phyloP scores from a whole-genome alignment of 2,329 filamentous ascomycete genomes.

The Xylaria sp. region DNA sequence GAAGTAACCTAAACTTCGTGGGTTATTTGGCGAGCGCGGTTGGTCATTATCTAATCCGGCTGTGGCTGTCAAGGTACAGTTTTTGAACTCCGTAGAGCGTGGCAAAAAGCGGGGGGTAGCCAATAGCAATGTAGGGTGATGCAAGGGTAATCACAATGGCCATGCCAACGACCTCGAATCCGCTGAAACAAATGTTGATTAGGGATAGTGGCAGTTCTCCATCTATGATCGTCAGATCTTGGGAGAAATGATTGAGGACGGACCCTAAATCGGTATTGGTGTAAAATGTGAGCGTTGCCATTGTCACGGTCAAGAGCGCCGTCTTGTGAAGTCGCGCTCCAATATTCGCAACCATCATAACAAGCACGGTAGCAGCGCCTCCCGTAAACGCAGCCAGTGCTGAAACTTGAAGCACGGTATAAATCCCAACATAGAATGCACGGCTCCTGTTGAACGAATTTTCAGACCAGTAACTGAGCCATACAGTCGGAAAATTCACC shows the following conservation, averaged over 20 bases:
- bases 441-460: constrained; percentile 30
- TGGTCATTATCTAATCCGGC: no score
- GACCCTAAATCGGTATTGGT: constrained; percentile 52
- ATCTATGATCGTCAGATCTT: constrained; percentile 57
- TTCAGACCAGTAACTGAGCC: constrained; percentile 25
- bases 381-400: background rate
- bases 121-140: background rate
- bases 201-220: constrained; percentile 49
- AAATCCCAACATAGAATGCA: constrained; percentile 42
- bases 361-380: background rate
- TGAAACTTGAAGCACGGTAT: constrained; percentile 34
- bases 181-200: background rate
- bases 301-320: background rate
- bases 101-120: background rate
- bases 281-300: constrained; percentile 55
- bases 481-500: no score
- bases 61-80: no score
- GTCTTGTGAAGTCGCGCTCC: background rate
- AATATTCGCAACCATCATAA: background rate
- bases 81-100: background rate
- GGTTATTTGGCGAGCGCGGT: no score
- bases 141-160: background rate
- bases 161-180: background rate
- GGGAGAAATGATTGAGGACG: constrained; percentile 57
- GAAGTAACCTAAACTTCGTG: no score